These are phyloP conservation scores for Paracoccidioides brasiliensis DNA, from an alignment of 2,329 filamentous ascomycete species.

Conservation along the genomic window DNA sequence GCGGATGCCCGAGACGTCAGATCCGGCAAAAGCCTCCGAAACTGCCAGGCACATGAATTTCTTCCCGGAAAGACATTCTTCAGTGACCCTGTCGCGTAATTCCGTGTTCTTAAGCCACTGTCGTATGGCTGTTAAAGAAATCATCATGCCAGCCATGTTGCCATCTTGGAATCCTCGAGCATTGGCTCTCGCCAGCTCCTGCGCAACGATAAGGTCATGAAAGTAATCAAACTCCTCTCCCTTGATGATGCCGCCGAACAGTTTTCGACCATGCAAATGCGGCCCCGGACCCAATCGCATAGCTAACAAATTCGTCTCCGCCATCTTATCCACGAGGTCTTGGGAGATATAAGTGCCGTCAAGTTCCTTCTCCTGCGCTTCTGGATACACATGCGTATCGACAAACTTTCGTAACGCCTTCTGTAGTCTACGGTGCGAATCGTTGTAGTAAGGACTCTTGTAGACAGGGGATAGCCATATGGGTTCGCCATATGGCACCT, in stretches of 20 bases:
- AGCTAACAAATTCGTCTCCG: conserved; percentile 58
- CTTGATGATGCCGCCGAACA: conserved; percentile 54
- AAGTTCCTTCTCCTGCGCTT: conserved; percentile 51
- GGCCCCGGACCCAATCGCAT: conserved; percentile 76
- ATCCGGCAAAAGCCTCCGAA: conserved; percentile 67
- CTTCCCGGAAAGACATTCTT: conserved; percentile 62
- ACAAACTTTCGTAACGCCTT: conserved; percentile 45
- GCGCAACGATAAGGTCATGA: conserved; percentile 63
- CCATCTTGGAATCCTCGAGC: conserved; percentile 71
- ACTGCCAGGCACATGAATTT: conserved; percentile 85
- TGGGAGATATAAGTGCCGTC: conserved; percentile 51
- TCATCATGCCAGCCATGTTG: conserved; percentile 77
- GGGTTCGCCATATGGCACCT: conserved; percentile 73
- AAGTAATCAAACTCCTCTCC: conserved; percentile 80
- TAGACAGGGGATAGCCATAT: conserved; percentile 44
- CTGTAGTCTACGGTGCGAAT: conserved; percentile 46
- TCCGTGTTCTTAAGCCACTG: conserved; percentile 60
- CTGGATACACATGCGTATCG: conserved; percentile 44
- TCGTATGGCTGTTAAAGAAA: conserved; percentile 64
- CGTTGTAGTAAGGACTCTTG: conserved; percentile 48
- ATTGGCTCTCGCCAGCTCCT: conserved; percentile 59
- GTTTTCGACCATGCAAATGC: conserved; percentile 57
- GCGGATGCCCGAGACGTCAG: conserved; percentile 50
- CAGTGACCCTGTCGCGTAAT: conserved; percentile 53
- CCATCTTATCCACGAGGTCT: conserved; percentile 65